phyloP scores from a whole-genome alignment of 2,329 filamentous ascomycete species.

The Xylaria sp. region DNA sequence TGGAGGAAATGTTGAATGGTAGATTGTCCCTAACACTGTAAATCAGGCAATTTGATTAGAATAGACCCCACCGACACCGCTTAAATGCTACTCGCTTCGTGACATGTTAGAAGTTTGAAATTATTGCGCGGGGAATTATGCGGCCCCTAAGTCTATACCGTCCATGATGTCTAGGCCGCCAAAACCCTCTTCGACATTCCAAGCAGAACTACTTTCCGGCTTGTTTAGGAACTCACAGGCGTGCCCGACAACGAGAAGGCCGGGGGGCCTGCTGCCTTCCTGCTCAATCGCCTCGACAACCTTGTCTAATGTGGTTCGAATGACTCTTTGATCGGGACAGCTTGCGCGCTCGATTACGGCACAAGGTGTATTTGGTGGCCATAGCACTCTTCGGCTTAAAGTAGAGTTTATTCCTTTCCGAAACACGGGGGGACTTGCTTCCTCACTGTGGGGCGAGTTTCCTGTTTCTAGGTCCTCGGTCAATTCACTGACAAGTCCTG shows the following conservation, averaged over 20 bases:
- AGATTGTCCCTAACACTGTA: slow-evolving; percentile 32
- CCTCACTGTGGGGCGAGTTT: slow-evolving; percentile 47
- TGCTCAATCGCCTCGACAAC: slow-evolving; percentile 86
- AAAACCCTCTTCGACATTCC: slow-evolving; percentile 91
- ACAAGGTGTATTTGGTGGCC: slow-evolving; percentile 84
- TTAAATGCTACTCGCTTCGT: not conserved
- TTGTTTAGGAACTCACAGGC: slow-evolving; percentile 82
- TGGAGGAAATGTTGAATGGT: slow-evolving; percentile 20
- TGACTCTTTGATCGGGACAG: slow-evolving; percentile 92
- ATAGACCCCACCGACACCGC: not conserved
- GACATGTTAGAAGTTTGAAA: not conserved
- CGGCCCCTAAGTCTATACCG: slow-evolving; percentile 33
- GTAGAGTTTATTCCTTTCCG: not conserved
- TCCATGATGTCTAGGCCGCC: slow-evolving; percentile 69
- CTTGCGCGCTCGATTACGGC: slow-evolving; percentile 94
- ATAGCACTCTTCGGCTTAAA: slow-evolving; percentile 55
- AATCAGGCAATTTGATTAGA: slow-evolving; percentile 18
- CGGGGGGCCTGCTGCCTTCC: slow-evolving; percentile 89
- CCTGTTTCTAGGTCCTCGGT: slow-evolving; percentile 56
- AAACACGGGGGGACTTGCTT: slow-evolving; percentile 44
- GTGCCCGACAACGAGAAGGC: slow-evolving; percentile 83
- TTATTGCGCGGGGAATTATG: slow-evolving; percentile 6
- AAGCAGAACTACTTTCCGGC: slow-evolving; percentile 68
- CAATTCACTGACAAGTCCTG: slow-evolving; percentile 77
- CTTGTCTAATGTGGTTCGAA: slow-evolving; percentile 83